Evolutionary conservation across 139 green algal species (phyloP).

Genomic region (Tetraselmis chui): DNA sequence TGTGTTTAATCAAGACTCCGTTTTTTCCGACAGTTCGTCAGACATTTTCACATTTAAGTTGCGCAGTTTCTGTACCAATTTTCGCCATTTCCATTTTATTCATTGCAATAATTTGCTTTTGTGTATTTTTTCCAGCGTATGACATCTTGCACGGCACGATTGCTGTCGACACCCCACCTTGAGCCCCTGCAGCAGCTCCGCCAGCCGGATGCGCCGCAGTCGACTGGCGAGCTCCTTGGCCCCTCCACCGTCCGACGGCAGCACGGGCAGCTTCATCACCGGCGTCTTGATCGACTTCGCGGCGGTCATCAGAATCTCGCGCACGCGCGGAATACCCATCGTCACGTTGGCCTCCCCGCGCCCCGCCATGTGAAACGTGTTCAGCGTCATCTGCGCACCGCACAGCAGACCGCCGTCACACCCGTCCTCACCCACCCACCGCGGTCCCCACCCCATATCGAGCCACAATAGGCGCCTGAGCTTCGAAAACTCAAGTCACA

Average conservation of each 20-base stretch:
- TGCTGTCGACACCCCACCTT: too few relatives aligned
- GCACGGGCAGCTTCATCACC: conserved; percentile 86
- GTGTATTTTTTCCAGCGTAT: too few relatives aligned
- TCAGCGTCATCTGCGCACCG: conserved; percentile 17
- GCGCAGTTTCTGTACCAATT: too few relatives aligned
- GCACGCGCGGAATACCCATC: conserved; percentile 89
- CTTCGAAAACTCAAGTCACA: too few relatives aligned
- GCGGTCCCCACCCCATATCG: too few relatives aligned
- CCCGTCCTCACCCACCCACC: too few relatives aligned
- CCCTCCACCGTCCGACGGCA: conserved; percentile 3
- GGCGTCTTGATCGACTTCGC: conserved; percentile 77
- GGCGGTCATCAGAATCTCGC: conserved; percentile 97
- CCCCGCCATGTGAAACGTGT: conserved; percentile 41
- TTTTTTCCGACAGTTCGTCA: too few relatives aligned
- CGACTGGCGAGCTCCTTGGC: conserved; percentile 56
- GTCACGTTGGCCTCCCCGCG: conserved; percentile 96
- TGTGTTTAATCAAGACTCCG: too few relatives aligned
- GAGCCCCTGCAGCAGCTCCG: conserved; percentile 57
- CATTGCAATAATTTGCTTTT: too few relatives aligned
- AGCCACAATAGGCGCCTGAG: too few relatives aligned
- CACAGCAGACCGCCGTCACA: conserved; percentile 33
- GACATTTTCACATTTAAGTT: too few relatives aligned
- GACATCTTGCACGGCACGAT: not conserved
- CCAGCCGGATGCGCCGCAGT: conserved; percentile 74
- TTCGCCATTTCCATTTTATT: too few relatives aligned